Percentiles rank a stretch among this genome's conserved stretches.
Conservation (phyloP, 805 yeast genomes). For the Saturnispora silvae region DNA sequence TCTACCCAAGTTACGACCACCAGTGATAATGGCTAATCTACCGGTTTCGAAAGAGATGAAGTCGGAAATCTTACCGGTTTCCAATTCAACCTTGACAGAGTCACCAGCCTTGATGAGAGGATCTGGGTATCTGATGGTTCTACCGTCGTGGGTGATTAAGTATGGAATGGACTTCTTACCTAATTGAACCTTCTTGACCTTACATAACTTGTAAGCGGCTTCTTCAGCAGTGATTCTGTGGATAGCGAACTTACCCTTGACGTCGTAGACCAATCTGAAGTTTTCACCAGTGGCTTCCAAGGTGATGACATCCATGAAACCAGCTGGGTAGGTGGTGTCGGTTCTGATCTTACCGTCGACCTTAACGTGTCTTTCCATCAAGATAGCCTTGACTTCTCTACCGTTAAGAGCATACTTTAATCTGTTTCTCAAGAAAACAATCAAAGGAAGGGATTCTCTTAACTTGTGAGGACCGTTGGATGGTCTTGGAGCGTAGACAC, state of each 20-base stretch:
- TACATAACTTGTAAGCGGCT: constrained; percentile 95
- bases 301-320: constrained; percentile 98
- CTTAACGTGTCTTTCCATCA: constrained; percentile 96
- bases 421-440: constrained; percentile 96
- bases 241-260: constrained; percentile 98
- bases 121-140: constrained; percentile 99
- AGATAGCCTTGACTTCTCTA: constrained; percentile 96
- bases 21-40: constrained; percentile 84
- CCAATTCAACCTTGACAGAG: constrained; percentile 94
- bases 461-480: constrained; percentile 99
- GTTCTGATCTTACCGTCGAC: constrained; percentile 99
- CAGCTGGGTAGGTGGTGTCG: constrained; percentile 97
- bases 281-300: constrained; percentile 98
- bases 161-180: constrained; percentile 98
- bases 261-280: constrained; percentile 98
- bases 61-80: constrained; percentile 87
- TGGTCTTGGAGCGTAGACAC: constrained; percentile 99
- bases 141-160: constrained; percentile 99
- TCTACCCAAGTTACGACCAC: constrained; percentile 98
- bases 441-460: constrained; percentile 95
- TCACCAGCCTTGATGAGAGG: constrained; percentile 95
- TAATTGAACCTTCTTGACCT: constrained; percentile 95
- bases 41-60: constrained; percentile 90
- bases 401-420: constrained; percentile 98
- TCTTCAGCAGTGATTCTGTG: constrained; percentile 99